These are phyloP conservation scores for Kwoniella sp. DNA, from an alignment of 768 basidiomycete genomes.

Conservation along the genomic window DNA sequence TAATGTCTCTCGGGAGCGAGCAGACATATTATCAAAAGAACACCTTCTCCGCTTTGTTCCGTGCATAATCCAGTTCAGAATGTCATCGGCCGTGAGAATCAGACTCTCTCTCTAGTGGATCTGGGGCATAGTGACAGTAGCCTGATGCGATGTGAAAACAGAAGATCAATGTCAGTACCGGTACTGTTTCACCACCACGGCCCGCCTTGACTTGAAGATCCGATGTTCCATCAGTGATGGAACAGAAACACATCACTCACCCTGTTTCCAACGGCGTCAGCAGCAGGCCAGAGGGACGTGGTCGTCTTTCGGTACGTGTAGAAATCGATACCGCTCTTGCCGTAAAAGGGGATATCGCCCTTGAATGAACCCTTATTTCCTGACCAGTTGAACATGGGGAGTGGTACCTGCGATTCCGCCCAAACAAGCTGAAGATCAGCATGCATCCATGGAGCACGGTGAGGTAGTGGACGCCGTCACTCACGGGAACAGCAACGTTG, in stretches of 20 bases:
- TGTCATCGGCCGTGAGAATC: no score
- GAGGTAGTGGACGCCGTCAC: background rate
- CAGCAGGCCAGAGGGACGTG: constrained; percentile 88
- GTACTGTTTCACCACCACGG: background rate
- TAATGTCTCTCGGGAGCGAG: no score
- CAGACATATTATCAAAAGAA: no score
- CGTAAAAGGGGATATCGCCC: constrained; percentile 89
- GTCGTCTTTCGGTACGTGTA: constrained; percentile 97
- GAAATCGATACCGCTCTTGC: constrained; percentile 88
- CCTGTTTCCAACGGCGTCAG: constrained; percentile 59
- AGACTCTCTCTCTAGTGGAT: constrained; percentile 32
- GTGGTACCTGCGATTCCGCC: constrained; percentile 87
- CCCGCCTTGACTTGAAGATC: no score
- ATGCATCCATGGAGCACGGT: background rate
- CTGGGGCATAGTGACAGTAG: constrained; percentile 47
- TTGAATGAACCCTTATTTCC: constrained; percentile 78
- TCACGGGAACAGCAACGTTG: constrained; percentile 67
- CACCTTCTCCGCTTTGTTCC: no score
- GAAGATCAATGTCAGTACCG: no score
- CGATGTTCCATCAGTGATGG: no score
- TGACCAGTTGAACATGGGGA: constrained; percentile 92
- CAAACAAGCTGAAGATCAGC: constrained; percentile 49
- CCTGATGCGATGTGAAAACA: constrained; percentile 23
- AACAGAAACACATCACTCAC: constrained; percentile 32
- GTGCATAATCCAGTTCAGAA: no score